phyloP scores from a whole-genome alignment of 1,284 basidiomycete genomes.

The Heterobasidion occidentale region DNA sequence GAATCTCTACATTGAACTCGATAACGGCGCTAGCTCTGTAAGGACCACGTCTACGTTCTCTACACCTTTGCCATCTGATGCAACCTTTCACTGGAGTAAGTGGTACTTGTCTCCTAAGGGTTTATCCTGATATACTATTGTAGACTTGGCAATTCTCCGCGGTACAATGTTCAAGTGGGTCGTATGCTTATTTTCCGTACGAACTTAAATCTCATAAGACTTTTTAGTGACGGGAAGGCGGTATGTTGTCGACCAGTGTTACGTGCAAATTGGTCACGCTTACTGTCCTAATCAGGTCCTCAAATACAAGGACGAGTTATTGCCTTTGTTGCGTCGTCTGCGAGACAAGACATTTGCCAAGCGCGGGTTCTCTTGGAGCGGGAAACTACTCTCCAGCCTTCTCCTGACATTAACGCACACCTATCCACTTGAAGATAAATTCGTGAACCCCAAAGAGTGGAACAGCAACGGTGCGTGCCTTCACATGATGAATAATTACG shows the following conservation, averaged over 20 bases:
- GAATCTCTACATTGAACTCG: constrained; percentile 74
- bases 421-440: constrained; percentile 79
- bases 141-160: constrained; percentile 62
- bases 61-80: constrained; percentile 72
- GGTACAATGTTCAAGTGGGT: constrained; percentile 66
- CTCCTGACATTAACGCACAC: constrained; percentile 74
- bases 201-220: constrained; percentile 5
- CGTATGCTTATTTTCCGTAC: constrained; percentile 3
- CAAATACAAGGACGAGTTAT: constrained; percentile 53
- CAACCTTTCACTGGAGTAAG: constrained; percentile 85
- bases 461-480: constrained; percentile 51
- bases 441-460: constrained; percentile 80
- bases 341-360: constrained; percentile 74
- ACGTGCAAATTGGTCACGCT: not conserved
- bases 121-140: not conserved
- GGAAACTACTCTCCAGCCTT: constrained; percentile 71
- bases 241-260: constrained; percentile 26
- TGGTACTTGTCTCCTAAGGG: constrained; percentile 6
- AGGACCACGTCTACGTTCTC: constrained; percentile 74
- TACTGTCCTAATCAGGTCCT: constrained; percentile 38
- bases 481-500: not conserved
- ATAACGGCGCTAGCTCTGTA: constrained; percentile 80
- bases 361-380: constrained; percentile 78
- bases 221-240: constrained; percentile 49
- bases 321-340: constrained; percentile 62